Base-by-base conservation (phyloP, 768 basidiomycete genomes). In the Boletus sensibilis region DNA sequence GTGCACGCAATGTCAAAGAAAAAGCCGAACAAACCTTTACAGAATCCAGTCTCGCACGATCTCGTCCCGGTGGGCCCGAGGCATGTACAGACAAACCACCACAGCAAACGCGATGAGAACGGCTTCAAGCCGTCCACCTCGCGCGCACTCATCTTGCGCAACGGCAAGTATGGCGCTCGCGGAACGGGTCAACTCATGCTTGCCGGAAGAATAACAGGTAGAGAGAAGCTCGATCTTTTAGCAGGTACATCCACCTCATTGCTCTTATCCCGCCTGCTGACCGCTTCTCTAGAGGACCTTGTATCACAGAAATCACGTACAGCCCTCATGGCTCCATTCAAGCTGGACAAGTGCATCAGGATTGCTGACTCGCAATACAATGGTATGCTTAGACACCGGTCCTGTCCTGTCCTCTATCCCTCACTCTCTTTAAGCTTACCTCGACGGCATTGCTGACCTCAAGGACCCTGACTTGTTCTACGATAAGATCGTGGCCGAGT, bases 181-280 rank as follows among this genome's bases (percentile, higher is more conserved):
- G 89, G 90, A 40, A 83, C 83, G 6, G 88, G 88, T 18, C 88
- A 90, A 70, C 20, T 90, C 43, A 68, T 85, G 45, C 70, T 81
- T 44, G 75, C 77, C 51, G 79, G 74, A 25, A 87, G 79, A 65
- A 80, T 90, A 59, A 84, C 79, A 47, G 91, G 91, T 1, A 79
- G 87, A 64, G 90, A 92, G 71, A 92, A 92, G 65, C 76, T 93
- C 31, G 88, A 90, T 68, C 78, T 92, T 25, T 74, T 92, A 31
- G 88, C 88, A 62, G 89, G 91, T 88, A 65, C 56, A 75, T 34
- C 25, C 38, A 35, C 34, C 25, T 38, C 41, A 20, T 52, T 25
- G 0, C 48, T 14, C 43, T 46, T 7, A 2, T 18, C 14, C 8
- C 38, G 7, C 9, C 35, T 4, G 12, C 40, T 53, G 50, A 60